phyloP scores from a whole-genome alignment of 2,329 filamentous ascomycete genomes.

The Apiospora aurea region DNA sequence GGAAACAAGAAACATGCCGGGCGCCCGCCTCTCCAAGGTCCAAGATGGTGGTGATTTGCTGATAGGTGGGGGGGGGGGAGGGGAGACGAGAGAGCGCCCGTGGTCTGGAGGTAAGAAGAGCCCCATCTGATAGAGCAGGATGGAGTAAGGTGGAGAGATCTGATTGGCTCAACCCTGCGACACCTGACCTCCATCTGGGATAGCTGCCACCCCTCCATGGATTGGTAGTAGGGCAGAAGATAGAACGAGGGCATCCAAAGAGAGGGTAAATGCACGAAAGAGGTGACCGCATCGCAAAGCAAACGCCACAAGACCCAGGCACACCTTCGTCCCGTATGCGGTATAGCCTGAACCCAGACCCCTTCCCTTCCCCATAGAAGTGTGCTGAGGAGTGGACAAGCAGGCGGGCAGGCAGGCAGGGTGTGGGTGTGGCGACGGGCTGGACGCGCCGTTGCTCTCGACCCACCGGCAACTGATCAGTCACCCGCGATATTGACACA shows the following conservation, averaged over 20 bases:
- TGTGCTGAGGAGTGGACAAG: background rate
- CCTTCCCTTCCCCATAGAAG: background rate
- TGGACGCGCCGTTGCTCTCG: constrained; percentile 16
- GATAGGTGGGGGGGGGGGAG: constrained; percentile 1
- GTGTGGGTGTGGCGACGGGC: constrained; percentile 19
- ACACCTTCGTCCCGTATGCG: constrained; percentile 6
- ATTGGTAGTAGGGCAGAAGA: background rate
- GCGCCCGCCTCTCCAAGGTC: background rate
- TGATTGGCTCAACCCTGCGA: constrained; percentile 1
- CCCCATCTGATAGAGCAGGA: constrained; percentile 7
- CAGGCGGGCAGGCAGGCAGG: background rate
- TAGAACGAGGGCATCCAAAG: background rate
- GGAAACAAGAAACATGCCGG: constrained; percentile 8
- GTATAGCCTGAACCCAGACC: background rate
- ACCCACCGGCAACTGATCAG: constrained; percentile 13
- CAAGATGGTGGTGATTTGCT: background rate
- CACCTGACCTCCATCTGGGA: constrained; percentile 17
- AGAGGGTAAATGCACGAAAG: constrained; percentile 8
- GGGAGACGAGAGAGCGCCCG: background rate
- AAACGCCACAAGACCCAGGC: constrained; percentile 16
- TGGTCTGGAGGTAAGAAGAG: background rate
- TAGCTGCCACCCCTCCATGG: background rate
- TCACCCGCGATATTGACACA: constrained; percentile 21
- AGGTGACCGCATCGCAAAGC: constrained; percentile 12
- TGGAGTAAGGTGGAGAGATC: constrained; percentile 3